Evolutionary conservation across 208 protist genomes (phyloP).

Genomic region (Trichomonas vaginalis): DNA sequence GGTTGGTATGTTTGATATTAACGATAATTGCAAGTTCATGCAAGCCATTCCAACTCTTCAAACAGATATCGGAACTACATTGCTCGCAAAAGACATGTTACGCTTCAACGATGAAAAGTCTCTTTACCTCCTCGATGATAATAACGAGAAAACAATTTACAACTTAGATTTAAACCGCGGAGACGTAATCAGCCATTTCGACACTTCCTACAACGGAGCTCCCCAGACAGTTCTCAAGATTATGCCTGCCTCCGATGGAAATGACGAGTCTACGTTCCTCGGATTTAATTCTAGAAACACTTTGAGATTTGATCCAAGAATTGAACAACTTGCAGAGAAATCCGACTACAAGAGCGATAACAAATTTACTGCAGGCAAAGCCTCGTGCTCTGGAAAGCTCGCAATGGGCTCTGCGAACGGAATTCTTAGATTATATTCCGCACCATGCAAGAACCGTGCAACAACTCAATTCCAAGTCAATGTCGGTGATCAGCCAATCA

Average conservation of each 20-base stretch:
- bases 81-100: neutral
- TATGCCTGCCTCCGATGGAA: neutral
- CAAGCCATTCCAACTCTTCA: neutral
- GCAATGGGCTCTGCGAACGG: neutral
- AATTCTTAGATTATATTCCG: neutral
- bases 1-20: neutral
- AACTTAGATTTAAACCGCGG: neutral
- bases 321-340: neutral
- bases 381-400: neutral
- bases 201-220: neutral
- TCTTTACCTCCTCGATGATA: neutral
- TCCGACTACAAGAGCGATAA: neutral
- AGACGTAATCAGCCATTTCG: neutral
- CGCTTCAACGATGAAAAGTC: neutral
- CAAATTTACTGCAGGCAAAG: neutral
- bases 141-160: neutral
- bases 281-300: neutral
- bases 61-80: too few species aligned
- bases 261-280: neutral
- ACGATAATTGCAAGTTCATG: neutral
- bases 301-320: neutral
- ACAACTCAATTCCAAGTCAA: neutral
- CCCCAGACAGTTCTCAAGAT: neutral
- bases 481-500: neutral
- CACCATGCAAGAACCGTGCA: neutral